phyloP scores from a whole-genome alignment of 179 eudicot genomes.

The Silene noctiflora region DNA sequence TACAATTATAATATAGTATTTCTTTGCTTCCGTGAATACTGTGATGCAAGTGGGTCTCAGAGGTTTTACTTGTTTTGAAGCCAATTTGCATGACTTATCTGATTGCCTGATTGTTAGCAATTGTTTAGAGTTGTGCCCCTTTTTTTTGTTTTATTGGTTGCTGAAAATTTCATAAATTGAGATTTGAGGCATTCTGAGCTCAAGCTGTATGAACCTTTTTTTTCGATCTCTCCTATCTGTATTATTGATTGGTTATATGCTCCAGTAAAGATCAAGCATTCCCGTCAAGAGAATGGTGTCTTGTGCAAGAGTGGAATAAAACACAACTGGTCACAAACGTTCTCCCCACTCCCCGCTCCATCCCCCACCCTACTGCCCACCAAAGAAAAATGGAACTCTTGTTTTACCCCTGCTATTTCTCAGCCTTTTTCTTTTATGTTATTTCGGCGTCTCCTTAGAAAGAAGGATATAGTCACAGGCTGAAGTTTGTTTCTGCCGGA shows the following conservation, averaged over 20 bases:
- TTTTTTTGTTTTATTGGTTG: slow-evolving; percentile 1
- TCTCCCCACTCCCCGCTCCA: background rate
- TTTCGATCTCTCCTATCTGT: background rate
- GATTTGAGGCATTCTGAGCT: background rate
- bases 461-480: background rate
- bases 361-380: background rate
- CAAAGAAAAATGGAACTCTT: background rate
- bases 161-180: background rate
- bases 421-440: background rate
- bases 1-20: background rate
- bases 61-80: background rate
- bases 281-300: background rate
- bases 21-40: background rate
- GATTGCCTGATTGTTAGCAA: background rate
- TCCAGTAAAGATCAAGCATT: background rate
- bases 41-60: background rate
- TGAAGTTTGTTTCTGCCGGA: background rate
- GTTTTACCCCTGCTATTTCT: background rate
- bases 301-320: background rate
- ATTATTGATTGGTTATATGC: background rate
- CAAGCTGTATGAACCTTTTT: background rate
- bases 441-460: background rate
- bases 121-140: background rate
- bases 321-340: background rate
- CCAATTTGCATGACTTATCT: background rate